Evolutionary conservation across 177 flowering plant genomes (phyloP).

Genomic region (Vitis hybrid): DNA sequence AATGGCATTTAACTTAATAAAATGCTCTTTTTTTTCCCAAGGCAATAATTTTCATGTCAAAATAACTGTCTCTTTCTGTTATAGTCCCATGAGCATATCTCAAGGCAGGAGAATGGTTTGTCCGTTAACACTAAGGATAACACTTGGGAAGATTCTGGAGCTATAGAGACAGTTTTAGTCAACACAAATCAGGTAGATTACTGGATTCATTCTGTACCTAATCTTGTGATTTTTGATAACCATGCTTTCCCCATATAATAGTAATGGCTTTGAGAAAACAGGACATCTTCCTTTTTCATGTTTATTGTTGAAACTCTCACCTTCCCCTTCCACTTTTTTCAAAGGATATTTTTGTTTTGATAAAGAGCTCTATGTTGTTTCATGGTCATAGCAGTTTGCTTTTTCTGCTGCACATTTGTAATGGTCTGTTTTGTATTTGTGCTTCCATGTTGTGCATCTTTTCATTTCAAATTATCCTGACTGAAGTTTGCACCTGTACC

Average conservation of each 20-base stretch:
- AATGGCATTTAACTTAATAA: no score
- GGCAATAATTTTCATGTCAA: not conserved
- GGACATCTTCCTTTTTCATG: not conserved
- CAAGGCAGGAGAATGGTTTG: conserved; percentile 52
- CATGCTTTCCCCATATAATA: no score
- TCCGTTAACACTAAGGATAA: conserved; percentile 47
- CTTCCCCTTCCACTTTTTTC: not conserved
- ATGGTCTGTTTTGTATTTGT: no score
- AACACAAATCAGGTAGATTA: conserved; percentile 85
- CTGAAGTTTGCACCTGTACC: no score
- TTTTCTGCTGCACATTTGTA: no score
- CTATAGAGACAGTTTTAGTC: conserved; percentile 64
- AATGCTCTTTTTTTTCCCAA: not conserved
- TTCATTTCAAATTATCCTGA: no score
- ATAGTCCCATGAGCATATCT: conserved; percentile 58
- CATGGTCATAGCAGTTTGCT: no score
- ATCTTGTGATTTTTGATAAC: not conserved
- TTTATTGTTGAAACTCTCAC: not conserved
- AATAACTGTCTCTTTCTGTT: not conserved
- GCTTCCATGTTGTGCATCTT: no score
- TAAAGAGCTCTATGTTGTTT: no score
- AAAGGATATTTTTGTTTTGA: no score
- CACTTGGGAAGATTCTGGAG: conserved; percentile 44
- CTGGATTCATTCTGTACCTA: not conserved
- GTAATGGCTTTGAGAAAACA: not conserved